Evolutionary conservation across 2,329 filamentous ascomycete species (phyloP), one percentile per base, ranked within the genome.

Genomic region (Trichoderma sp.): DNA sequence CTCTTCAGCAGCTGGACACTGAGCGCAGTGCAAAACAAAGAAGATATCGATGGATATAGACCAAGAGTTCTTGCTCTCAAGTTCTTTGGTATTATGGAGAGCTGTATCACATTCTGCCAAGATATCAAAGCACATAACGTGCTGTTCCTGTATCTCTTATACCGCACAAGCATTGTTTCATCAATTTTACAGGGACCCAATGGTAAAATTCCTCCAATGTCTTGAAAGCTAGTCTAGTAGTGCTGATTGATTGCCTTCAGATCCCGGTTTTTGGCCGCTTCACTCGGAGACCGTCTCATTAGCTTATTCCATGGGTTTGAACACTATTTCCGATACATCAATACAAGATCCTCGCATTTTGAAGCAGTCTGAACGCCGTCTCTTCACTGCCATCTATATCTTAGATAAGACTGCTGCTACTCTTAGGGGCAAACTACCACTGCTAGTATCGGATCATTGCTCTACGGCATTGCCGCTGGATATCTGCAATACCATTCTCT

Each of bases 1-100:
- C 66, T 69, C n/a, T 69, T 69, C n/a, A 69, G 66, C n/a, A 69
- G 45, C 66, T 69, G 66, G 66, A n/a, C 66, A 27, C 16, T 69
- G 16, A 31, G 21, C 24, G 45, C 50, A 1, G 31, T 69, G 21
- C 66, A 69, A 38, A 69, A 38, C 21, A 59, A 59, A 59, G 66
- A 59, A 33, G 29, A 59, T 1, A 69, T 69, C 21, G 31, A 56
- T 31, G 31, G 53, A 12, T 69, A 69, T 38, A 31, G 50, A 3
- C 66, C 66, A 21, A 56, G 66, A 14, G 50, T 59, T 8, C n/a
- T 69, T 2, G 66, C 50, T 18, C 21, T 50, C 12, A 69, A 59
- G 16, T 69, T 69, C 16, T 69, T 38, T 24, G 50, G 59, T 3
- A n/a, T 59, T 16, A 69, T 69, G 66, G 14, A 59, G 50, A 59